Base-by-base conservation (phyloP, 192 early-diverging fungal species). In the Umbelopsis ramanniana region DNA sequence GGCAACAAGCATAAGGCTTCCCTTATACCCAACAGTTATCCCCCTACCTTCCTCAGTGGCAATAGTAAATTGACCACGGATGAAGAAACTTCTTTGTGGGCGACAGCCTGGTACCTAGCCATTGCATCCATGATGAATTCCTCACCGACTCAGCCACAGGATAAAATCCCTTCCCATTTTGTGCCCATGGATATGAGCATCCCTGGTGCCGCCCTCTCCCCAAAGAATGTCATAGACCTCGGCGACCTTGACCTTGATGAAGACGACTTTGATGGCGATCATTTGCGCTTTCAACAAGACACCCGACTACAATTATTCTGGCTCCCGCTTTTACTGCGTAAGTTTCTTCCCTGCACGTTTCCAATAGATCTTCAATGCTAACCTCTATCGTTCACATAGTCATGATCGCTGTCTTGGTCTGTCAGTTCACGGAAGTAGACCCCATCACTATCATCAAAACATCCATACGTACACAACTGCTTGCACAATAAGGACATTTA, bases 271-370 rank as follows among this genome's bases (percentile, higher is more conserved):
- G 66, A 74, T 2, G 71, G 6, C 33, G 54, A 71, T 35, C 66
- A 67, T 52, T 67, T 79, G 0, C 74, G 72, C 70, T 70, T 82
- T 9, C 85, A 88, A 52, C 73, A 83, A 60, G 87, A 88, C 69
- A 79, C 76, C 55, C 79, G 84, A 69, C 60, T 88, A n/a, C 86
- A 82, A 72, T 66, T 86, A 43, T 88, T 88, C 69, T 88, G 87
- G 87, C 76, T 88, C 15, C 87, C 87, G 17, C 68, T 85, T 7
- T 60, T 88, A 47, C 69, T 86, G 19, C 76, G 75, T 81, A 73
- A 73, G 54, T 22, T 63, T 11, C 9, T 37, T 2, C 8, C 29
- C 8, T 14, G 4, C 0, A 14, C 33, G 19, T 12, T 6, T 6
- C 19, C n/a, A n/a, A 63, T 63, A 37, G 15, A 33, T 11, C 33